A percentile compares a stretch with the other conserved stretches of the same genome.
Evolutionary conservation across 306 rosid genomes (phyloP).

Genomic region (Ceratonia siliqua): DNA sequence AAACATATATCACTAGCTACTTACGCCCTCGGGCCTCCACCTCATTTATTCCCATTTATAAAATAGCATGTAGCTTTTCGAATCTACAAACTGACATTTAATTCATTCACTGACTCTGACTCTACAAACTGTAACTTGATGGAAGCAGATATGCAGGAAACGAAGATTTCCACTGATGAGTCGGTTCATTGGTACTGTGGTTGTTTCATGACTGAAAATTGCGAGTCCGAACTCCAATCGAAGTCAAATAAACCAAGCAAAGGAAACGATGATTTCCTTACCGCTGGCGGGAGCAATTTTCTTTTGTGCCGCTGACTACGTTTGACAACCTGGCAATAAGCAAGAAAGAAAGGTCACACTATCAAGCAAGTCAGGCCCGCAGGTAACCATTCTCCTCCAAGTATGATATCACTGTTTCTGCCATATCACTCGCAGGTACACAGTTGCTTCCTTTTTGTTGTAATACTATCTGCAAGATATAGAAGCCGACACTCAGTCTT

Average conservation of each 20-base stretch:
- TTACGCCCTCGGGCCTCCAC: constrained; percentile 35
- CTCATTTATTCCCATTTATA: constrained; percentile 33
- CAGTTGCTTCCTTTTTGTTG: constrained; percentile 59
- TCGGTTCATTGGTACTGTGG: too few species aligned
- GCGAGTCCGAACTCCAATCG: too few species aligned
- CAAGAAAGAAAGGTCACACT: constrained; percentile 30
- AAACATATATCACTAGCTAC: constrained; percentile 23
- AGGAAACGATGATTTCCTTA: constrained; percentile 81
- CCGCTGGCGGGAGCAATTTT: constrained; percentile 31
- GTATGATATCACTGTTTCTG: constrained; percentile 66
- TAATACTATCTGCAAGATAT: constrained; percentile 67
- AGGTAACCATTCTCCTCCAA: constrained; percentile 77
- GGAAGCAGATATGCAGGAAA: constrained; percentile 55
- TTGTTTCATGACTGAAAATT: too few species aligned
- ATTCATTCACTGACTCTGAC: too few species aligned
- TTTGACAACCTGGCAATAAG: constrained; percentile 28
- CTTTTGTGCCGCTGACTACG: constrained; percentile 26
- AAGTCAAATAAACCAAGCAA: too few species aligned
- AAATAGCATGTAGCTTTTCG: too few species aligned
- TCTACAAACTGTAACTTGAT: constrained; percentile 29
- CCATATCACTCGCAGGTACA: constrained; percentile 62
- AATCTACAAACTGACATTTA: too few species aligned
- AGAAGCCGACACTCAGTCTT: constrained; percentile 3
- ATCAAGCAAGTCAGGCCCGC: constrained; percentile 49
- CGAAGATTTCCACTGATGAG: constrained; percentile 85